Evolutionary conservation across 352 stramenopile genomes (phyloP), one percentile per base, ranked within the genome.

Genomic region (Phytophthora syringae): DNA sequence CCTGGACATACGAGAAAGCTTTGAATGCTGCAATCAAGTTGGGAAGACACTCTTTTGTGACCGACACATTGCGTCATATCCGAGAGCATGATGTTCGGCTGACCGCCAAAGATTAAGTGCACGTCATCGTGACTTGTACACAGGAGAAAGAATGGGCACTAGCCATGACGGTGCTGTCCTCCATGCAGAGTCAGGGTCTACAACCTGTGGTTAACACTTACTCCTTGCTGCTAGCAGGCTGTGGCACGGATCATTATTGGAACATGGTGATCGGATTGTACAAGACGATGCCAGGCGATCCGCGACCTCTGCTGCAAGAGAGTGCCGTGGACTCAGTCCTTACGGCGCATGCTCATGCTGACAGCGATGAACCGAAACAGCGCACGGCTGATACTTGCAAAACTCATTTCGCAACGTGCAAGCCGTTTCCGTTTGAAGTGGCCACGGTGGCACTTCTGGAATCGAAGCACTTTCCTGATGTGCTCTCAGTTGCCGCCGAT

Each of bases 231-330:
- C 15, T 69, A 15, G 16, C 10, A 18, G 37, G 45, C 2, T 69
- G 52, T 12, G 44, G n/a, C 18, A 42, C 32, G 21, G 18, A 52
- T 9, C 42, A 47, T 0, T 44, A 30, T 20, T 57, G 43, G 60
- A 40, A 28, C 20, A 52, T 52, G 36, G 36, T 56, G 25, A 56
- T 67, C 21, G 42, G 57, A 43, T 27, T 57, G 22, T 67, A 62
- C 60, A 37, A 56, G 16, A 15, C 10, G 2, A 67, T 62, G 43
- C 34, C 60, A n/a, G 11, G 42, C 16, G 40, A 62, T 27, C 18
- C 43, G 5, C 50, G 27, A 34, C 22, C 32, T 7, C 18, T 34
- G 25, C 34, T 67, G 15, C 32, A 56, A 30, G 34, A 13, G 18
- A 36, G n/a, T 25, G 40, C 48, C 1, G 30, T 67, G 34, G 7